Conservation (phyloP, 768 basidiomycete species). For the Boletus edulis region DNA sequence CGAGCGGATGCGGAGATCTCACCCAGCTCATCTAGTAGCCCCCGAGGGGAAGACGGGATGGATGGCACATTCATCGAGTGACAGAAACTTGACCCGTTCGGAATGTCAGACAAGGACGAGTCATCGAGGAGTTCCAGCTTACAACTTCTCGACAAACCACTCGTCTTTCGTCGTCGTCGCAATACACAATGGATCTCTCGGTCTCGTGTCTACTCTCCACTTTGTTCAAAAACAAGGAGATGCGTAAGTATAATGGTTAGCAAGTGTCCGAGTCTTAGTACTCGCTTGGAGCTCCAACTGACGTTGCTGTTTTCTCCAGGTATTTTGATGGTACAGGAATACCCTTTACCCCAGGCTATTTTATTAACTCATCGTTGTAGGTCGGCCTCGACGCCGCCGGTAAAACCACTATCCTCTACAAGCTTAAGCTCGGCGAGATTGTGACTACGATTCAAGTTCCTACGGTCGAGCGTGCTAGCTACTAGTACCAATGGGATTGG, state of each 20-base stretch:
- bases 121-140: conserved; percentile 7
- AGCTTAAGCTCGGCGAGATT: conserved; percentile 99
- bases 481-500: no score
- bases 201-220: conserved; percentile 73
- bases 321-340: conserved; percentile 82
- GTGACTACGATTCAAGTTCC: conserved; percentile 95
- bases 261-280: conserved; percentile 14
- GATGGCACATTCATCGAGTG: no score
- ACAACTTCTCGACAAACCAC: conserved; percentile 26
- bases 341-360: conserved; percentile 20
- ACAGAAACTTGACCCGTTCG: no score
- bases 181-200: conserved; percentile 69
- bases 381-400: conserved; percentile 99
- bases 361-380: conserved; percentile 36
- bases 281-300: conserved; percentile 14
- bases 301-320: conserved; percentile 50
- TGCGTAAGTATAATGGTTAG: conserved; percentile 70
- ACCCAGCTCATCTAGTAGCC: no score
- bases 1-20: no score
- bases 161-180: conserved; percentile 31
- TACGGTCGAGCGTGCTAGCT: no score
- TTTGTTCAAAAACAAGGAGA: conserved; percentile 98
- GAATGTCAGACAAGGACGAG: no score
- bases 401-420: conserved; percentile 98
- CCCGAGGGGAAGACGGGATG: no score